A percentile compares a stretch with the other conserved stretches of the same genome.
phyloP scores from a whole-genome alignment of 345 rosid genomes.

The Gossypium raimondii region DNA sequence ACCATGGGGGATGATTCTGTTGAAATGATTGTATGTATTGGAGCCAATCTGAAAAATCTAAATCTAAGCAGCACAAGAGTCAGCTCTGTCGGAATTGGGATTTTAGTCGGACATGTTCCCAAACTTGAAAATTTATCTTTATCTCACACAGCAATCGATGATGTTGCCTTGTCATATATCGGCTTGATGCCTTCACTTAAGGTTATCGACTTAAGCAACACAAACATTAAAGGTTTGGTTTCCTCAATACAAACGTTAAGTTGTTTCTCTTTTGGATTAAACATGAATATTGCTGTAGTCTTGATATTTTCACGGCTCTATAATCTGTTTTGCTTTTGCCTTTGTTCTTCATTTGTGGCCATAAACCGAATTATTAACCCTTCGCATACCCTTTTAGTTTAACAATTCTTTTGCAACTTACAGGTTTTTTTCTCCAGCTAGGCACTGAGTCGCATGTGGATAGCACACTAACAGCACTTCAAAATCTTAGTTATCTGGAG shows the following conservation, averaged over 20 bases:
- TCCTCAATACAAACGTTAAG: background rate
- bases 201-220: slow-evolving; percentile 67
- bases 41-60: slow-evolving; percentile 55
- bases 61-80: slow-evolving; percentile 65
- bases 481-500: slow-evolving; percentile 43
- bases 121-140: slow-evolving; percentile 58
- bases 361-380: background rate
- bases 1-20: slow-evolving; percentile 62
- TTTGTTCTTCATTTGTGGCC: background rate
- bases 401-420: slow-evolving; percentile 17
- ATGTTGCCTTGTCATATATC: slow-evolving; percentile 50
- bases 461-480: slow-evolving; percentile 47
- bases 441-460: slow-evolving; percentile 30
- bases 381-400: background rate
- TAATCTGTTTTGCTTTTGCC: background rate
- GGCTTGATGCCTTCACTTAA: slow-evolving; percentile 49
- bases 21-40: slow-evolving; percentile 48
- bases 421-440: slow-evolving; percentile 52
- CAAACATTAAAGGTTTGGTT: slow-evolving; percentile 58
- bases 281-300: background rate
- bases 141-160: slow-evolving; percentile 56
- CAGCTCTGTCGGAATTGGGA: slow-evolving; percentile 55
- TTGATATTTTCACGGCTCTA: background rate
- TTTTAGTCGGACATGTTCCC: slow-evolving; percentile 61
- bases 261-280: background rate